Evolutionary conservation across 2,329 filamentous ascomycete species (phyloP), one percentile per base, ranked within the genome.

Genomic region (Colletotrichum navitas): DNA sequence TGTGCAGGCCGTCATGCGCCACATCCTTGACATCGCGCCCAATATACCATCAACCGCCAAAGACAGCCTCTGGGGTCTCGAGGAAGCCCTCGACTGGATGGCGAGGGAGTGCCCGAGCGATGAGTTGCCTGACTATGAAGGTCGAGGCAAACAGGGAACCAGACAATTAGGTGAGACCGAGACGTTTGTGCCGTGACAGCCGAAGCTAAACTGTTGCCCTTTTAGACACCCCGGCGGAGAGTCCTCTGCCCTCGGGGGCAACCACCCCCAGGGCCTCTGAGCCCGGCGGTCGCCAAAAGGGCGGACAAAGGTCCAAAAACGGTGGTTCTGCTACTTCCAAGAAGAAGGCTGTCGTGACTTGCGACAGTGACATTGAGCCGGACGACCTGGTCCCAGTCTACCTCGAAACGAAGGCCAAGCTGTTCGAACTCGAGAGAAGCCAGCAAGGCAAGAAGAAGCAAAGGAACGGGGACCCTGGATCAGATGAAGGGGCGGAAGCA

Each of bases 21-120:
- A 92, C 77, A 86, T 94, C 55, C 81, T 95, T 66, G 86, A 91
- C 52, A 91, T 92, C 74, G 90, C 90, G 36, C 86, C 90, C 39
- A 90, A 90, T 73, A 87, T 92, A 66, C 83, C 85, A 3, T 77
- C 84, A 14, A 82, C 83, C 26, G 85, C 80, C 72, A 92, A 90
- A 75, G 92, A 94, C 74, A 86, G 87, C 54, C 88, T 94, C 18
- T 97, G 94, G 93, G 94, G 95, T 12, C 83, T 98, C 45, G 92
- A 97, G 73, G 95, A 97, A 81, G 91, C 93, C 34, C 80, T 99
- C 26, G 94, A 98, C 76, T 97, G 94, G 94, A 87, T 98, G 65
- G 93, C 94, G n/a, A 85, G 93, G 74, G 89, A 96, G 78, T 93
- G 92, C 76, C 83, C 87, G 18, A 83, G 86, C 73, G 88, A 90